Evolutionary conservation across 2,329 filamentous ascomycete genomes (phyloP), one percentile per base, ranked within the genome.

Genomic region (Colletotrichum aenigma): DNA sequence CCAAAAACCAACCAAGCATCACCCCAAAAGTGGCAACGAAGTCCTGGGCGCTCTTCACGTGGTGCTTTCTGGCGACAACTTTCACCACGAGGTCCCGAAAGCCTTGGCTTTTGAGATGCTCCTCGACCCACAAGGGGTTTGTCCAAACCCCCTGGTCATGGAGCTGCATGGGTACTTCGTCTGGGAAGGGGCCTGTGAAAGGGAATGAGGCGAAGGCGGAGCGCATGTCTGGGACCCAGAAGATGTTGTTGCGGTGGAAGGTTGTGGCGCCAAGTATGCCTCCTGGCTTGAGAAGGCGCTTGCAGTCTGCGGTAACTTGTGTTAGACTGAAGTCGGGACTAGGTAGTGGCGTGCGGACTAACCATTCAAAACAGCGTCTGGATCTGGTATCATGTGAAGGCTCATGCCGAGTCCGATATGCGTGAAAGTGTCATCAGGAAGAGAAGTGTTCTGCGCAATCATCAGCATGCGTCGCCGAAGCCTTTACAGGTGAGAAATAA

Each of bases 141-240:
- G 82, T 78, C 86, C 87, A 88, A 32, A 83, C 78, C 4, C 84
- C 83, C 66, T 85, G 84, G 2, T 79, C 69, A 71, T 88, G 85
- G 30, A 83, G 81, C 66, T 87, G 85, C 84, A 87, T 84, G 0
- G 82, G 81, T 26, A 86, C 56, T 7, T 78, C 71, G 16, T 80
- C 70, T 0, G 85, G 82, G 34, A 85, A 81, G 6, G 85, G 84
- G 1, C 85, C 83, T 1, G 84, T 79, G 43, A 86, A 87, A 0
- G 86, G 84, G 55, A 89, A 83, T 1, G 84, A 81, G 16, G 78
- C 79, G 48, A 89, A 86, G 10, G 86, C 86, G 0, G 81, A 80
- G 15, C 81, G 79, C 36, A 88, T 48, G 34, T 88, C 86, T 0
- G 81, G 79, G 4, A 80, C 60, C 86, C 86, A 89, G 38, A 82